Percentiles rank a stretch among this genome's conserved stretches.
These are phyloP conservation scores for Bathelium albidoporum DNA, from an alignment of 495 filamentous ascomycete genomes.

Conservation along the genomic window DNA sequence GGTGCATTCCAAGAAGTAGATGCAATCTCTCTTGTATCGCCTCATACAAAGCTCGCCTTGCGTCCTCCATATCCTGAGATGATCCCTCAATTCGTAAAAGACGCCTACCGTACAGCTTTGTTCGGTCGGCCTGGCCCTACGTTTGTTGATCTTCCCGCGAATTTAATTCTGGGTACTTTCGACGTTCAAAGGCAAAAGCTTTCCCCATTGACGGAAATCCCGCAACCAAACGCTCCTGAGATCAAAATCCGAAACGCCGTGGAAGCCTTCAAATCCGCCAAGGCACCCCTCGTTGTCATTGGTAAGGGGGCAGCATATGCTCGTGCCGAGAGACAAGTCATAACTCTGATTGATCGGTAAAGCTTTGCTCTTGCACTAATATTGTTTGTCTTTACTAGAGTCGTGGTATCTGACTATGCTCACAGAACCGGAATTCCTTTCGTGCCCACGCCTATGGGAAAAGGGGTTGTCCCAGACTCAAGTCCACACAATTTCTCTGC, in stretches of 20 bases:
- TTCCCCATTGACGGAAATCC: conserved; percentile 19
- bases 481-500: conserved; percentile 48
- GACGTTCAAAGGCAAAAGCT: conserved; percentile 15
- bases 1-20: conserved; percentile 57
- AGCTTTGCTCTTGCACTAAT: background rate
- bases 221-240: conserved; percentile 33
- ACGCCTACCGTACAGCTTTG: conserved; percentile 46
- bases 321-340: conserved; percentile 40
- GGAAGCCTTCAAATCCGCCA: conserved; percentile 39
- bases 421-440: conserved; percentile 45
- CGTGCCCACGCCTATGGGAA: conserved; percentile 55
- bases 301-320: conserved; percentile 56
- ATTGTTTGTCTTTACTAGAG: background rate
- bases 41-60: conserved; percentile 49
- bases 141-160: conserved; percentile 54
- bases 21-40: conserved; percentile 45
- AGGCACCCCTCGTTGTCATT: conserved; percentile 47
- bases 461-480: conserved; percentile 49
- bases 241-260: conserved; percentile 37
- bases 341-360: conserved; percentile 36
- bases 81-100: conserved; percentile 41
- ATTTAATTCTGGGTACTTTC: conserved; percentile 43
- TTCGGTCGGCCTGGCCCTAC: conserved; percentile 49
- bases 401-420: background rate
- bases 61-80: conserved; percentile 41